Conservation (phyloP, 1,139 yeast genomes). For the Waltiozyma sp. region DNA sequence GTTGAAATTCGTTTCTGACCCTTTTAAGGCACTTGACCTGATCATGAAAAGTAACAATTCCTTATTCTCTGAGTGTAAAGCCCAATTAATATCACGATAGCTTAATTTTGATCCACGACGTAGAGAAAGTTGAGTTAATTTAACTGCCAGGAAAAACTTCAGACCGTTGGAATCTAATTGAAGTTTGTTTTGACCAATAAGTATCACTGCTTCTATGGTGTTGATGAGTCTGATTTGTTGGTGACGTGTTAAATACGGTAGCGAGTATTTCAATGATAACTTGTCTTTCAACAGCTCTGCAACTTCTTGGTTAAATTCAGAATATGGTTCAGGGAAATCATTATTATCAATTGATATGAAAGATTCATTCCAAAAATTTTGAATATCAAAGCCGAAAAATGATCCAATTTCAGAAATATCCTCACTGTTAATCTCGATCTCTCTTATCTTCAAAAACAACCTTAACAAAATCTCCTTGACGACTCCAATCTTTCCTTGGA, state of each 20-base stretch:
- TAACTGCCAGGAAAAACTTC: slow-evolving; percentile 62
- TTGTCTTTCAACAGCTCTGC: slow-evolving; percentile 45
- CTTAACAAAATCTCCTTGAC: slow-evolving; percentile 49
- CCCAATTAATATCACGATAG: slow-evolving; percentile 84
- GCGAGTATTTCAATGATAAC: slow-evolving; percentile 42
- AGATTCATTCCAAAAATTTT: slow-evolving; percentile 23
- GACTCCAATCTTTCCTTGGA: slow-evolving; percentile 45
- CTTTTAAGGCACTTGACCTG: slow-evolving; percentile 29
- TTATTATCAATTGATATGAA: slow-evolving; percentile 6
- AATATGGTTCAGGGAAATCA: slow-evolving; percentile 29
- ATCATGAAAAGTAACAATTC: slow-evolving; percentile 50
- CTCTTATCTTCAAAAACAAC: slow-evolving; percentile 42
- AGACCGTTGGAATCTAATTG: slow-evolving; percentile 65
- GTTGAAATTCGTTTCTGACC: slow-evolving; percentile 28
- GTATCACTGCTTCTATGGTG: slow-evolving; percentile 52
- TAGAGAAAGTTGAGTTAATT: slow-evolving; percentile 41
- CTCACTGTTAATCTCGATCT: slow-evolving; percentile 31
- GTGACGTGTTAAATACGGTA: slow-evolving; percentile 81
- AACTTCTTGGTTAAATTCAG: slow-evolving; percentile 32
- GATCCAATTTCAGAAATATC: slow-evolving; percentile 26
- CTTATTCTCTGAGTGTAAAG: slow-evolving; percentile 71
- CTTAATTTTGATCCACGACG: slow-evolving; percentile 29
- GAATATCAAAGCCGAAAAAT: slow-evolving; percentile 24
- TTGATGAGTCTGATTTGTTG: slow-evolving; percentile 78
- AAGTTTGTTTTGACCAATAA: slow-evolving; percentile 36